Evolutionary conservation across 225 moss, liverwort and hornwort genomes (phyloP), one percentile per base, ranked within the genome.

Genomic region (Polytrichum formosum): DNA sequence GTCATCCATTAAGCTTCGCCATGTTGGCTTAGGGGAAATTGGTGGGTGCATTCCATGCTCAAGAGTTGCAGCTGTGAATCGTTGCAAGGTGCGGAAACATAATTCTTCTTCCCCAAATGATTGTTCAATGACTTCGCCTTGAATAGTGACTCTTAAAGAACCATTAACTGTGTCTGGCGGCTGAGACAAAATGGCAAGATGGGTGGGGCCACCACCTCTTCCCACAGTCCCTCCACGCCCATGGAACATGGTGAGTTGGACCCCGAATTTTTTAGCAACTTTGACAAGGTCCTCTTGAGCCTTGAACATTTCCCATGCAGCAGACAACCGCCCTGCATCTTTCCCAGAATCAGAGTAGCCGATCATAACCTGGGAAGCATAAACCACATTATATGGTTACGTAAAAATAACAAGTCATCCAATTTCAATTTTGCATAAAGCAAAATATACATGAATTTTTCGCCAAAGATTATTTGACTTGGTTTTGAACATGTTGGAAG

Each of bases 281-380:
- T 92, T 92, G 10, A 94, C 94, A 61, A 97, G 70, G 70, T 92
- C 93, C 66, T 97, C 96, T 76, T 97, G 96, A 66, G 92, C 89
- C 64, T 92, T 94, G 69, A 94, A 97, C 96, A 97, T 94, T 74
- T 90, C 87, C 96, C 96, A 97, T 28, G 94, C 92, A 31, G 96
- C 96, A 61, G 96, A 89, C 59, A 97, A 80, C 78, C 96, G 84
- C 61, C 96, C 96, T 8, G 96, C 96, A 78, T 97, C 96, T 72
- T 97, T 97, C 55, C 96, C 96, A 13, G 96, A 97, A 75, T 97
- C 96, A 46, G 96, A 97, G 72, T 97, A 97, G 17, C 96, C 96
- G 61, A 97, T 97, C 96, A 97, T 87, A 29, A 87, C 87, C 83
- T 87, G 64, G 33, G 28, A 22, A 67, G 27, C 25, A 62, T 33